phyloP scores from a whole-genome alignment of 2,329 filamentous ascomycete species.

The Fusarium subtropicale region DNA sequence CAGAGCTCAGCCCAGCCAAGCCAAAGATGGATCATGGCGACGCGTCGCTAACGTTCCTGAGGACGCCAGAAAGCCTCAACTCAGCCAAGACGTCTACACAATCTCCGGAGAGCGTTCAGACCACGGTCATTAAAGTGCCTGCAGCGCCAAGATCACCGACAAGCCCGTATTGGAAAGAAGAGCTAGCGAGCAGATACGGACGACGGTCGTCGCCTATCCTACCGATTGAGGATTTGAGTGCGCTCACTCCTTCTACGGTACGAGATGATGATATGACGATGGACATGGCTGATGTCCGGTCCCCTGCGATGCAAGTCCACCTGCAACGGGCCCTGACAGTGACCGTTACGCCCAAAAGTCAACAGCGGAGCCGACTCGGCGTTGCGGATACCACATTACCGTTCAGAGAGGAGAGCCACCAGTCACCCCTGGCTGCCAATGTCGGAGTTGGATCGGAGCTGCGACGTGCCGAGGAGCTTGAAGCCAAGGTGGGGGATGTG shows the following conservation, averaged over 20 bases:
- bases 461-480: constrained; percentile 24
- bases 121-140: constrained; percentile 1
- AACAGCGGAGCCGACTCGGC: constrained; percentile 31
- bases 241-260: constrained; percentile 51
- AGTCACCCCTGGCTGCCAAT: constrained; percentile 51
- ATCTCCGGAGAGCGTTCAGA: constrained; percentile 17
- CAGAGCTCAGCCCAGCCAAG: constrained; percentile 10
- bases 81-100: constrained; percentile 7
- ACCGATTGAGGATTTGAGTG: constrained; percentile 52
- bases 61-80: constrained; percentile 15
- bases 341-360: constrained; percentile 41
- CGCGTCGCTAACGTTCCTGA: background rate
- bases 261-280: constrained; percentile 58
- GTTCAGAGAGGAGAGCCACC: constrained; percentile 46
- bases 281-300: constrained; percentile 62
- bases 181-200: constrained; percentile 20
- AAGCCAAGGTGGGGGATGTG: constrained; percentile 64
- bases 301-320: constrained; percentile 59
- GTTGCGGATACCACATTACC: constrained; percentile 29
- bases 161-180: constrained; percentile 13
- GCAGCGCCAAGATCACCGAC: constrained; percentile 17
- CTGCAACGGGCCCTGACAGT: constrained; percentile 57
- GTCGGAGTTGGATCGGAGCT: constrained; percentile 21
- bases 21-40: constrained; percentile 8
- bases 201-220: constrained; percentile 65